phyloP scores from a whole-genome alignment of 257 asterid species.

The Cynanchum wilfordii region DNA sequence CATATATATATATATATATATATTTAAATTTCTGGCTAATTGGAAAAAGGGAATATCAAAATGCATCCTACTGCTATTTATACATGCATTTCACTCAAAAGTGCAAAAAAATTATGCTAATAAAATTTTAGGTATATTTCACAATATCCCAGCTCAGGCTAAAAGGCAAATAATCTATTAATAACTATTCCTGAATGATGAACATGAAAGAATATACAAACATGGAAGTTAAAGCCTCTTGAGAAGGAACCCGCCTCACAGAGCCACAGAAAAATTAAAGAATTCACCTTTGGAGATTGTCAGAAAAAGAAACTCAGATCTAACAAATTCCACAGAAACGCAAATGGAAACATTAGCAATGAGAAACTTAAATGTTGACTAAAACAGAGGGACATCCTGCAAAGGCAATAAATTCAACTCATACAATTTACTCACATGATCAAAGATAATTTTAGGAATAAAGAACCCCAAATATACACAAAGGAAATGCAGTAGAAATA shows the following conservation, averaged over 20 bases:
- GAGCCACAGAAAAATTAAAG: background rate
- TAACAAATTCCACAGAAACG: background rate
- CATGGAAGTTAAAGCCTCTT: background rate
- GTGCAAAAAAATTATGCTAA: background rate
- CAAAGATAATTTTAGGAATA: constrained; percentile 6
- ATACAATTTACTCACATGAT: constrained; percentile 14
- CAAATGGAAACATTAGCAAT: background rate
- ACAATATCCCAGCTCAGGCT: background rate
- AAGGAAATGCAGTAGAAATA: background rate
- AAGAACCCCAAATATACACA: constrained; percentile 6
- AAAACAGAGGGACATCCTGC: background rate
- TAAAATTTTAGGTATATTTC: background rate
- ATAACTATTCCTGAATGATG: background rate
- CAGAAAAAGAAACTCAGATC: constrained; percentile 1
- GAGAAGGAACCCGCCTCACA: background rate
- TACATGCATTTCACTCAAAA: background rate
- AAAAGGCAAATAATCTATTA: background rate
- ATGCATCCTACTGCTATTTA: background rate
- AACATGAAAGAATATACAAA: background rate
- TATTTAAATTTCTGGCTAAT: background rate
- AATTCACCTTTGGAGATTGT: background rate
- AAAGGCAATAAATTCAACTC: background rate
- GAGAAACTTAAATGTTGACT: background rate
- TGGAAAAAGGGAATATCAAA: background rate
- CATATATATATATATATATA: no score